Evolutionary conservation across 1,284 basidiomycete genomes (phyloP).

Genomic region (Binderoboletus segoi): DNA sequence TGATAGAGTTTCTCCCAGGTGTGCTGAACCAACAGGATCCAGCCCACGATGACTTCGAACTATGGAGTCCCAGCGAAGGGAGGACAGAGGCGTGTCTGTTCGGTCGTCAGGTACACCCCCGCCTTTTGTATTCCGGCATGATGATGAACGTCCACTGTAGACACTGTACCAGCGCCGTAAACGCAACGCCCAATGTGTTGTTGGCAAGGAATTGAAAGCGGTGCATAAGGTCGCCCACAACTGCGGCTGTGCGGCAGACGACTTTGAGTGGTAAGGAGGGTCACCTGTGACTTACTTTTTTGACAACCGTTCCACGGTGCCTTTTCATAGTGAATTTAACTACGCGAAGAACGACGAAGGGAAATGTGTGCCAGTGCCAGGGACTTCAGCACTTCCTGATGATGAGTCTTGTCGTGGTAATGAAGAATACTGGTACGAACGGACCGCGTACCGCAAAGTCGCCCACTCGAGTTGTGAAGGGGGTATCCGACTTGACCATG

Average conservation of each 20-base stretch:
- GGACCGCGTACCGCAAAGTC: slow-evolving; percentile 87
- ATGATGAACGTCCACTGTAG: slow-evolving; percentile 40
- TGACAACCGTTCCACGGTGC: neutral
- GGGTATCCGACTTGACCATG: slow-evolving; percentile 74
- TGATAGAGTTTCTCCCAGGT: slow-evolving; percentile 48
- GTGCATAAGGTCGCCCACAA: slow-evolving; percentile 60
- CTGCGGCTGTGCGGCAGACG: slow-evolving; percentile 71
- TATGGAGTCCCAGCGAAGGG: slow-evolving; percentile 91
- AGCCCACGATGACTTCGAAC: slow-evolving; percentile 86
- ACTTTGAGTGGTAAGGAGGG: slow-evolving; percentile 88
- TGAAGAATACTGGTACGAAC: slow-evolving; percentile 86
- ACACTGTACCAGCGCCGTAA: slow-evolving; percentile 86
- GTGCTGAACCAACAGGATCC: slow-evolving; percentile 70
- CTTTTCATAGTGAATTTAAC: slow-evolving; percentile 80
- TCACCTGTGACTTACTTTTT: neutral
- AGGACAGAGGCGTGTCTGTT: slow-evolving; percentile 81
- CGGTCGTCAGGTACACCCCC: slow-evolving; percentile 67
- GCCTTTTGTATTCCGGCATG: neutral
- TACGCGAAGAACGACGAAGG: slow-evolving; percentile 68
- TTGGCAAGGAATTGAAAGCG: slow-evolving; percentile 69
- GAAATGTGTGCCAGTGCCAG: slow-evolving; percentile 75
- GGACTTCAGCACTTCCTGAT: slow-evolving; percentile 60
- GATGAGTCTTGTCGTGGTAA: slow-evolving; percentile 65
- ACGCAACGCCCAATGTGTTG: slow-evolving; percentile 79
- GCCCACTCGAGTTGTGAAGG: slow-evolving; percentile 84